A percentile compares a stretch with the other conserved stretches of the same genome.
phyloP scores from a whole-genome alignment of 2,329 filamentous ascomycete genomes.

The Arthrobotrys musiformis region DNA sequence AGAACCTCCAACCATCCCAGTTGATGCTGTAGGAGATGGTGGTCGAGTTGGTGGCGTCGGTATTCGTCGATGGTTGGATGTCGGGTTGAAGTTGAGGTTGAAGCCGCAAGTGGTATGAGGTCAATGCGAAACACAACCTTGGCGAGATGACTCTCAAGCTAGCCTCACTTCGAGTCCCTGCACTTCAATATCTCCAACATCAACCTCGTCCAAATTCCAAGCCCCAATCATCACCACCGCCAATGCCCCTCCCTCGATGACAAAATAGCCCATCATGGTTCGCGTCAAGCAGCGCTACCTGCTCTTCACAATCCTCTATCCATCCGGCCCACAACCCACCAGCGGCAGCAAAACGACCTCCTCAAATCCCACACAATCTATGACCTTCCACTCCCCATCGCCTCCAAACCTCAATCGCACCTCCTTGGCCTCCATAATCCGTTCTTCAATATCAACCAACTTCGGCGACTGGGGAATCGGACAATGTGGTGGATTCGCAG shows the following conservation, averaged over 20 bases:
- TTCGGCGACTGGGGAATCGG: conserved; percentile 92
- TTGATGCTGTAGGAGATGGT: neutral
- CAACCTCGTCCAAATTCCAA: no score
- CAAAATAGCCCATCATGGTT: conserved; percentile 74
- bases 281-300: conserved; percentile 96
- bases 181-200: neutral
- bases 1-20: neutral
- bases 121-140: neutral
- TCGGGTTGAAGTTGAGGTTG: neutral
- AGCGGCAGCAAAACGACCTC: neutral
- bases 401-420: conserved; percentile 75
- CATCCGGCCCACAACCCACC: conserved; percentile 65
- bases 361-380: conserved; percentile 68
- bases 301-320: conserved; percentile 92
- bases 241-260: conserved; percentile 19
- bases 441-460: conserved; percentile 75
- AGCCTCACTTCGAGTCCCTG: neutral
- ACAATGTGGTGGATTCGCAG: conserved; percentile 74
- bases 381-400: conserved; percentile 83
- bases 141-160: neutral
- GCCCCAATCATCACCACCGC: neutral
- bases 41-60: neutral
- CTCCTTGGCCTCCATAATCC: conserved; percentile 75
- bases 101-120: neutral
- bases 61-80: no score